Evolutionary conservation across 2,329 filamentous ascomycete species (phyloP), one percentile per base, ranked within the genome.

Genomic region (Scolecobasidium constrictum): DNA sequence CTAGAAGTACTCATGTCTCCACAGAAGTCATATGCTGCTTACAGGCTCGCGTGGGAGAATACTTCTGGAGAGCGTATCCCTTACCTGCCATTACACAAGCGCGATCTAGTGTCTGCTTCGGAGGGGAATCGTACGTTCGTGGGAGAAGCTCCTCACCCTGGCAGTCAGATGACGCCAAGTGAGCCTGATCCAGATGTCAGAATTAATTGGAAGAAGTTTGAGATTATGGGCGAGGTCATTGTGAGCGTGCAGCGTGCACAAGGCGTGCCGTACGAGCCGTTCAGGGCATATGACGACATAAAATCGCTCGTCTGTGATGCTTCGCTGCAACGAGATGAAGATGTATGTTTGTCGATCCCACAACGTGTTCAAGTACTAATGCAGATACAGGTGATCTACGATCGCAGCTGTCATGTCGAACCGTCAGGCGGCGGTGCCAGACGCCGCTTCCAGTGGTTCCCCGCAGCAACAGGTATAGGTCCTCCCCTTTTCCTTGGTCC

Each of bases 171-270:
- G 6, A 13, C 37, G 15, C 7, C n/a, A 20, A 35, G 35, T 12
- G 44, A 37, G 35, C 19, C 17, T 15, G 61, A 86, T 48, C 72
- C 34, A 6, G 36, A 34, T 5, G 15, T 23, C 6, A 21, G 85
- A 40, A 85, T 98, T 58, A 96, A 96, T 59, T 98, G 92, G 92
- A 87, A 83, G 63, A 98, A 98, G 59, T 98, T 96, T 54, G 90
- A 96, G 61, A 82, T 98, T 22, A 79, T 96, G 63, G 88, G 88
- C 5, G 90, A 96, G 52, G 84, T 95, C 4, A 74, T 96, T 42
- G 70, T 95, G 46, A 83, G 86, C 2, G 80, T 98, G 43, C 93
- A 95, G 74, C 83, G 81, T 63, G 94, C 90, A 54, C 88, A 96
- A 62, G 83, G 84, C 42, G 78, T 78, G 38, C 80, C 86, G 4